Evolutionary conservation across 1,284 basidiomycete species (phyloP), one percentile per base, ranked within the genome.

Genomic region (Melanopsichium pennsylvanicum): DNA sequence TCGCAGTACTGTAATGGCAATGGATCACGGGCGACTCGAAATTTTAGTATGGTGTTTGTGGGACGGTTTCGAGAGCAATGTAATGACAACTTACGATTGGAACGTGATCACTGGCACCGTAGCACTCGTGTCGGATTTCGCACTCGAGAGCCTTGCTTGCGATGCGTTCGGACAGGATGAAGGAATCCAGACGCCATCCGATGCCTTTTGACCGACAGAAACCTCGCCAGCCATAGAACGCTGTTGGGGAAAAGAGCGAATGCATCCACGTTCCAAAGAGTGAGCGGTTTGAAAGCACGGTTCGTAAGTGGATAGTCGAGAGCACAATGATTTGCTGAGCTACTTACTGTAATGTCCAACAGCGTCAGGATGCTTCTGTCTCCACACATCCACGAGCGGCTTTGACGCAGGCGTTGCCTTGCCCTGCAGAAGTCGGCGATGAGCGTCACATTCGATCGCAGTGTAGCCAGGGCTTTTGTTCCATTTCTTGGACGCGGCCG

Each of bases 101-200:
- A 13, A 76, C 56, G 73, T 89, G 91, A 74, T 92, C 91, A 40
- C 90, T 91, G 36, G 90, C 89, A 3, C 91, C 91, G 60, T 90
- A 92, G 54, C 92, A 89, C 71, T 91, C 90, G 73, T 86, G 86
- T 36, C 91, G 85, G 56, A 92, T 92, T 78, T 91, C 90, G 75
- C 89, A 91, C 84, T 86, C 85, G 82, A 87, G 87, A 38, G 88
- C 88, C 34, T 84, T 84, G 21, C 86, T 84, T 18, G 82, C 81
- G 36, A 91, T 82, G 26, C 88, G 85, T 76, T 90, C 85, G 10
- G 75, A 72, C 7, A 81, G 43, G 37, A 79, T 72, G 38, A 79
- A 91, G 83, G 88, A 88, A 79, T 94, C 91, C 35, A 94, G 81
- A 61, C 91, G 85, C 92, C 92, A 94, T 2, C 92, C 92, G 38